Conservation (phyloP, 1,139 yeast species). For the Hyphopichia burtonii region DNA sequence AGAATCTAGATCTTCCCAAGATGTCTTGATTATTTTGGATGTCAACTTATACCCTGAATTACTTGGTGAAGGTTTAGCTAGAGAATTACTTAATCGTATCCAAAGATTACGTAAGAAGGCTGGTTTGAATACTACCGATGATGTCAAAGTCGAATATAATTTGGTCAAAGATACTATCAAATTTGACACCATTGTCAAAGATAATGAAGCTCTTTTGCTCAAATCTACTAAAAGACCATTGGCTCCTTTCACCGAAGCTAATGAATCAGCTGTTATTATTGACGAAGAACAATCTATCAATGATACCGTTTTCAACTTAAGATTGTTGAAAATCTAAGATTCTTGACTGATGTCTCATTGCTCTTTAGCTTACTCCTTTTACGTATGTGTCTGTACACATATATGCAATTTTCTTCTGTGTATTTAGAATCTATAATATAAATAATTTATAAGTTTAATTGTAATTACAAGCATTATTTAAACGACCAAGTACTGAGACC, state of each 20-base stretch:
- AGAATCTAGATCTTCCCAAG: constrained; percentile 85
- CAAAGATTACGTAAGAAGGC: constrained; percentile 98
- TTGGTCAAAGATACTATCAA: constrained; percentile 69
- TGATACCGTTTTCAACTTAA: constrained; percentile 77
- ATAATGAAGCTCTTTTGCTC: constrained; percentile 65
- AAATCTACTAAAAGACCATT: constrained; percentile 75
- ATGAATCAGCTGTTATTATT: constrained; percentile 54
- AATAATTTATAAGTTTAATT: background rate
- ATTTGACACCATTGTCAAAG: constrained; percentile 60
- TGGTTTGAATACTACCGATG: constrained; percentile 93
- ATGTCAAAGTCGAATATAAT: constrained; percentile 81
- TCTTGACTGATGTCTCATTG: background rate
- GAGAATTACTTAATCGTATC: constrained; percentile 95
- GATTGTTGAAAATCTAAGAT: constrained; percentile 66
- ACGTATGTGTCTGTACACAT: background rate
- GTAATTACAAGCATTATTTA: background rate
- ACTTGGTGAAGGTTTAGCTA: constrained; percentile 90
- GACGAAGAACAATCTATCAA: constrained; percentile 91
- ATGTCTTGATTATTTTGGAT: constrained; percentile 85
- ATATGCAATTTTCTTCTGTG: constrained; percentile 2
- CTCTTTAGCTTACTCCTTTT: background rate
- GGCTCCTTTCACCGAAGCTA: constrained; percentile 37
- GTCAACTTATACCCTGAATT: constrained; percentile 84
- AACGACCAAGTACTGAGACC: constrained; percentile 58
- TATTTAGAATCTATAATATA: constrained; percentile 5